Evolutionary conservation across 768 basidiomycete species (phyloP).

Genomic region (Rhodocollybia butyracea): DNA sequence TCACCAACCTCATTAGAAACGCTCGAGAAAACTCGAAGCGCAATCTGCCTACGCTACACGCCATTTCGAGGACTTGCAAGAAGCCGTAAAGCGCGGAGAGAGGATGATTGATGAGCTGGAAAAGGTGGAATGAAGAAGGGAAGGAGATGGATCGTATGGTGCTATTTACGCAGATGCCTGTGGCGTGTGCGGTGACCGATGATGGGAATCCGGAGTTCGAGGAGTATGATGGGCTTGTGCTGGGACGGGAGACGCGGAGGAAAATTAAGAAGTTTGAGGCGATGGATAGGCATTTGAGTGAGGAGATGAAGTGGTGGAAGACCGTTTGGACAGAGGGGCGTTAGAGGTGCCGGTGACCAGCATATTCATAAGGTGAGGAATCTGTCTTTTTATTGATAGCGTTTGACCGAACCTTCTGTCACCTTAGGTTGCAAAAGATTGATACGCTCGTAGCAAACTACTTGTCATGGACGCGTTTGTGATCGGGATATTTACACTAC

Average conservation of each 20-base stretch:
- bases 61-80: not conserved
- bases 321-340: too few species aligned
- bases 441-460: too few species aligned
- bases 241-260: not conserved
- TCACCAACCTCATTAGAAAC: not conserved
- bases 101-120: not conserved
- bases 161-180: not conserved
- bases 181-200: not conserved
- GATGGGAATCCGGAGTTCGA: not conserved
- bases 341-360: too few species aligned
- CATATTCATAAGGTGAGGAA: too few species aligned
- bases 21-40: not conserved
- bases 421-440: too few species aligned
- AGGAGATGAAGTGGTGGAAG: conserved; percentile 3
- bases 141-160: not conserved
- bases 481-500: too few species aligned
- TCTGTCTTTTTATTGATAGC: too few species aligned
- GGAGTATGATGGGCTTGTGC: not conserved
- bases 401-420: too few species aligned
- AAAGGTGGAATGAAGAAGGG: not conserved
- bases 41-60: not conserved
- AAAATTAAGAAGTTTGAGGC: not conserved
- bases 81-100: not conserved
- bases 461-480: too few species aligned
- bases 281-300: not conserved